Percentiles rank a stretch among this genome's conserved stretches.
phyloP scores from a whole-genome alignment of 352 stramenopile genomes.

The Globisporangium perplexum region DNA sequence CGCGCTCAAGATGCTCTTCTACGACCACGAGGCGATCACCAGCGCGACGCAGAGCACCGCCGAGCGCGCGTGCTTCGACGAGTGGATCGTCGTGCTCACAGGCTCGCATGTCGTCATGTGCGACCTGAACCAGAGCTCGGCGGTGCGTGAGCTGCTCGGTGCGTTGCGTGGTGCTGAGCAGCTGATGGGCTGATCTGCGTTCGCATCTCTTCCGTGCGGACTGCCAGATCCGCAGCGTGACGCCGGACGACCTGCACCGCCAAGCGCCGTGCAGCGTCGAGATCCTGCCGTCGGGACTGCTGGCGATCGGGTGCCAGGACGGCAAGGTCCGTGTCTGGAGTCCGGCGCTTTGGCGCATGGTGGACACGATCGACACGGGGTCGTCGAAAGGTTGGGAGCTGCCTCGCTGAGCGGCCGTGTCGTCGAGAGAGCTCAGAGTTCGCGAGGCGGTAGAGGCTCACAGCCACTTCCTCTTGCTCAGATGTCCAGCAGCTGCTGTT shows the following conservation, averaged over 20 bases:
- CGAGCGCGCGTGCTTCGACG: constrained; percentile 57
- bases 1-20: constrained; percentile 64
- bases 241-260: constrained; percentile 51
- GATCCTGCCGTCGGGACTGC: constrained; percentile 50
- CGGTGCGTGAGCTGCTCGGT: constrained; percentile 19
- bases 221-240: constrained; percentile 27
- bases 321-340: constrained; percentile 71
- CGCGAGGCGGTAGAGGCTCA: neutral
- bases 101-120: constrained; percentile 58
- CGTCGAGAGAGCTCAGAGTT: neutral
- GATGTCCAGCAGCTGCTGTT: constrained; percentile 70
- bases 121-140: constrained; percentile 60
- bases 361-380: constrained; percentile 59
- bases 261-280: constrained; percentile 52
- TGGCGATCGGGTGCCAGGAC: constrained; percentile 73
- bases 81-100: constrained; percentile 63
- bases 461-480: constrained; percentile 2
- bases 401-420: neutral
- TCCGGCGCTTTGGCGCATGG: constrained; percentile 45
- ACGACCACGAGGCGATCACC: constrained; percentile 62
- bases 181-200: neutral
- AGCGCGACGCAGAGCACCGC: constrained; percentile 30
- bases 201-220: neutral
- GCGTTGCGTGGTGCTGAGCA: neutral
- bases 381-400: constrained; percentile 34